Evolutionary conservation across 1,284 basidiomycete species (phyloP), one percentile per base, ranked within the genome.

Genomic region (Cutaneotrichosporon curvatum): DNA sequence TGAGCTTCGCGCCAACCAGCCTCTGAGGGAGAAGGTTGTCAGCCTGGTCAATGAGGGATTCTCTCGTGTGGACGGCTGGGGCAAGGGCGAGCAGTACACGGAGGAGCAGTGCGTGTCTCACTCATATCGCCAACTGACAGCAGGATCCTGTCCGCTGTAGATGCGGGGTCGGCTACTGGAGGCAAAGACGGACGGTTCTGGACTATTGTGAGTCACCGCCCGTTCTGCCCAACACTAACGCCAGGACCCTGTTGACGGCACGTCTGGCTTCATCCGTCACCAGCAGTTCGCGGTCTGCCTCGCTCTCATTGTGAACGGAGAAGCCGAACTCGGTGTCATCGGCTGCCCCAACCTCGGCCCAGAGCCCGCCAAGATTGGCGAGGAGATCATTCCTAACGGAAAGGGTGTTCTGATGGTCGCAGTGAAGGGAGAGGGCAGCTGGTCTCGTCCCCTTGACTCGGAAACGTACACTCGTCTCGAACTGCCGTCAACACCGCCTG

Each of bases 251-350:
- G 63, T 71, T 45, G 63, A 68, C 56, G 63, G 63, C 8, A 73
- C 65, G 5, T 63, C 63, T 4, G 62, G 94, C 3, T 99, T 98
- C 76, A 78, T 98, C 36, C 82, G 94, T 19, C 90, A 91, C 11
- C 92, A 88, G 47, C 95, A 99, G 71, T 99, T 94, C 64, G 94
- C 94, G 5, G 89, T 98, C 22, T 98, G 94, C 71, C 77, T 99
- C 23, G 87, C 90, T 0, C 78, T 98, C 50, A 81, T 98, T 60
- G 79, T 90, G 47, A 82, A 97, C 59, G 81, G 87, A 0, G 68
- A 82, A 48, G 88, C 94, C 34, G 77, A 88, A 62, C 76, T 96
- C 12, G 92, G 91, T 18, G 83, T 95, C 18, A 89, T 97, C 63
- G 94, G 92, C 4, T 97, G 92, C 69, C 94, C 92, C 1, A 98